Conservation (phyloP, 2,329 filamentous ascomycete species). For the Phialemonium atrogriseum region DNA sequence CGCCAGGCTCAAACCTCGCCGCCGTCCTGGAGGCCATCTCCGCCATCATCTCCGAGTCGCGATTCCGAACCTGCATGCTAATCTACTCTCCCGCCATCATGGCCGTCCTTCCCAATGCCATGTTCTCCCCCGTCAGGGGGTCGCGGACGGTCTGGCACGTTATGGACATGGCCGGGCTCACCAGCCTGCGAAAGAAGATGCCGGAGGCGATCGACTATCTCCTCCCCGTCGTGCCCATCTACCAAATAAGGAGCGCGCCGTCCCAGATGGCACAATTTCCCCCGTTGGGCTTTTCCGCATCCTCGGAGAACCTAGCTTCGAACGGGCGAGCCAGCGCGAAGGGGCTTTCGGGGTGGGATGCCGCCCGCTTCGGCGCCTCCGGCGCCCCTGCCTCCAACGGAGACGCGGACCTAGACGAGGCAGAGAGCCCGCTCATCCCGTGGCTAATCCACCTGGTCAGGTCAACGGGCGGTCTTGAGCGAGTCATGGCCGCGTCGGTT, state of each 20-base stretch:
- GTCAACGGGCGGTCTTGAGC: slow-evolving; percentile 45
- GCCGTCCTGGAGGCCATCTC: slow-evolving; percentile 70
- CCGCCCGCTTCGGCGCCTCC: too few species aligned
- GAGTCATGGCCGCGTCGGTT: slow-evolving; percentile 61
- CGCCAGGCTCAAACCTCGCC: slow-evolving; percentile 49
- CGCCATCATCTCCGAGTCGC: slow-evolving; percentile 70
- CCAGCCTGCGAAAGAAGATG: slow-evolving; percentile 32
- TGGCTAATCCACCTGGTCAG: slow-evolving; percentile 63
- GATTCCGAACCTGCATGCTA: slow-evolving; percentile 65
- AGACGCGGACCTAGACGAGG: slow-evolving; percentile 41
- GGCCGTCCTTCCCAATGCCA: slow-evolving; percentile 56
- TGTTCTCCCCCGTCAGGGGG: slow-evolving; percentile 40
- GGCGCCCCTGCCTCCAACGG: slow-evolving; percentile 18
- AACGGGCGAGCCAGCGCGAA: slow-evolving; percentile 5
- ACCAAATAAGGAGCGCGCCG: slow-evolving; percentile 22
- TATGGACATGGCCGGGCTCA: slow-evolving; percentile 43
- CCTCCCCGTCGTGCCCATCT: slow-evolving; percentile 45
- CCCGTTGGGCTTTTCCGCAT: slow-evolving; percentile 36
- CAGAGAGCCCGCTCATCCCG: slow-evolving; percentile 63
- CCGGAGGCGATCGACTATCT: slow-evolving; percentile 57
- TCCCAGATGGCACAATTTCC: slow-evolving; percentile 40
- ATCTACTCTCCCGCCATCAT: slow-evolving; percentile 61
- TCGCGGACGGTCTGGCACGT: slow-evolving; percentile 41
- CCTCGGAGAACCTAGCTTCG: slow-evolving; percentile 25
- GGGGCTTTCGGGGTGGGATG: slow-evolving; percentile 6